Conservation (phyloP, 805 yeast genomes). For the Ogataea sp. region DNA sequence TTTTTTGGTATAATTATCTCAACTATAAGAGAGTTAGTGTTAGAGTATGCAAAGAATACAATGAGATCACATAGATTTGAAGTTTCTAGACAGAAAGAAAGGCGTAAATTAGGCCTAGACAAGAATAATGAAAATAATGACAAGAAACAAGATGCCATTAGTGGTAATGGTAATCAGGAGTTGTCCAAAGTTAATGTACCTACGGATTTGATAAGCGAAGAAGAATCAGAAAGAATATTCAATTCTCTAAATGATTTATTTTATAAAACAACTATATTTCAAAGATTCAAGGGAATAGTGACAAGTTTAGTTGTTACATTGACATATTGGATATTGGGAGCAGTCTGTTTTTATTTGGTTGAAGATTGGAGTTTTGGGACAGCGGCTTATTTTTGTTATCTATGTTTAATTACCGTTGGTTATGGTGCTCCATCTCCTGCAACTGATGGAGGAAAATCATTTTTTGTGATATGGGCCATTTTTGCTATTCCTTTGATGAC, state of each 20-base stretch:
- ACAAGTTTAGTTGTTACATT: conserved; percentile 33
- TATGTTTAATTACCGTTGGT: conserved; percentile 75
- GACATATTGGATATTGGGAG: conserved; percentile 67
- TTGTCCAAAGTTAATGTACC: too few species aligned
- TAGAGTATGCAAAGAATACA: conserved; percentile 54
- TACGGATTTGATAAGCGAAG: neutral
- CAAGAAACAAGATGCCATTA: too few species aligned
- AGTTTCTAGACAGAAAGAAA: conserved; percentile 29
- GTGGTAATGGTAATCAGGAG: conserved; percentile 7
- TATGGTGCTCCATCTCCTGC: conserved; percentile 71
- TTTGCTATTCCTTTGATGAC: conserved; percentile 87
- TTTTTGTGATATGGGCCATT: conserved; percentile 75
- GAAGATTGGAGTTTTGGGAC: conserved; percentile 70
- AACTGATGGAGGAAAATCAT: conserved; percentile 56
- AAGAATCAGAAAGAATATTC: conserved; percentile 4
- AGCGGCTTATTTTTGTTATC: conserved; percentile 66
- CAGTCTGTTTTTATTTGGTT: conserved; percentile 45
- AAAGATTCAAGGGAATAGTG: conserved; percentile 30
- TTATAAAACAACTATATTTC: conserved; percentile 36
- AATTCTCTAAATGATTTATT: conserved; percentile 49
- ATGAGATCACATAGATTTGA: conserved; percentile 62
- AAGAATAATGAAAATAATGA: too few species aligned
- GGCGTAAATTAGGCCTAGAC: conserved; percentile 12
- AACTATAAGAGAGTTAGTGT: conserved; percentile 57
- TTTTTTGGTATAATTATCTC: conserved; percentile 67